phyloP scores from a whole-genome alignment of 1,139 yeast genomes.

The Nakaseomyces nivariensis region DNA sequence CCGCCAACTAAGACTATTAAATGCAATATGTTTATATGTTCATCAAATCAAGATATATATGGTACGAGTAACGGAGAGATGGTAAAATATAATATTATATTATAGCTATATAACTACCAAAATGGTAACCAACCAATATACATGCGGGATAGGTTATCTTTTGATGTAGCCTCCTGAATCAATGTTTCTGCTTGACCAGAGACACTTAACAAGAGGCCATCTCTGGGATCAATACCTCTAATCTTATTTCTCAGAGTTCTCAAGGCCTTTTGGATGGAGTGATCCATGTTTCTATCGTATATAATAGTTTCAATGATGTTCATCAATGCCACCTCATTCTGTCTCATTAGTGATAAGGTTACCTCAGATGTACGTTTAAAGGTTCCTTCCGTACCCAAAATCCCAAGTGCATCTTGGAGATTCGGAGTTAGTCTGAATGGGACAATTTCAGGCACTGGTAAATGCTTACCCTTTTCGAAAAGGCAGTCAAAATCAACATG shows the following conservation, averaged over 20 bases:
- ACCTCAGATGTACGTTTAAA: conserved; percentile 83
- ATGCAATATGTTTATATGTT: too few relatives aligned
- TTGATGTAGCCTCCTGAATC: conserved; percentile 72
- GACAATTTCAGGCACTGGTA: conserved; percentile 70
- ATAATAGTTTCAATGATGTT: conserved; percentile 86
- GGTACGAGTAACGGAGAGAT: too few relatives aligned
- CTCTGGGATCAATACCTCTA: conserved; percentile 74
- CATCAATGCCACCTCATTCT: conserved; percentile 80
- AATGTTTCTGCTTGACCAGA: conserved; percentile 89
- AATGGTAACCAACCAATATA: conserved; percentile 93
- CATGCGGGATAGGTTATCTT: conserved; percentile 69
- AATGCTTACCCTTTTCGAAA: conserved; percentile 56
- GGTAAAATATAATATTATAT: too few relatives aligned
- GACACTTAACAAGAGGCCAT: conserved; percentile 79
- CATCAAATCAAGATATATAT: too few relatives aligned
- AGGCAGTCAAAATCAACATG: conserved; percentile 97
- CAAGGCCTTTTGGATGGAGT: conserved; percentile 42
- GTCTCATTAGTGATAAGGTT: conserved; percentile 61
- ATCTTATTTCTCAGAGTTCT: conserved; percentile 68
- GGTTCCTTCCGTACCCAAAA: conserved; percentile 82
- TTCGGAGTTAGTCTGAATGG: conserved; percentile 89
- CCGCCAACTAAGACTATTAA: too few relatives aligned
- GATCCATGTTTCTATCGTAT: conserved; percentile 45
- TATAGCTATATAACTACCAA: conserved; percentile 30
- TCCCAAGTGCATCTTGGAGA: conserved; percentile 85